These are phyloP conservation scores for Diaporthe sp. DNA, from an alignment of 2,329 filamentous ascomycete genomes.

Conservation along the genomic window DNA sequence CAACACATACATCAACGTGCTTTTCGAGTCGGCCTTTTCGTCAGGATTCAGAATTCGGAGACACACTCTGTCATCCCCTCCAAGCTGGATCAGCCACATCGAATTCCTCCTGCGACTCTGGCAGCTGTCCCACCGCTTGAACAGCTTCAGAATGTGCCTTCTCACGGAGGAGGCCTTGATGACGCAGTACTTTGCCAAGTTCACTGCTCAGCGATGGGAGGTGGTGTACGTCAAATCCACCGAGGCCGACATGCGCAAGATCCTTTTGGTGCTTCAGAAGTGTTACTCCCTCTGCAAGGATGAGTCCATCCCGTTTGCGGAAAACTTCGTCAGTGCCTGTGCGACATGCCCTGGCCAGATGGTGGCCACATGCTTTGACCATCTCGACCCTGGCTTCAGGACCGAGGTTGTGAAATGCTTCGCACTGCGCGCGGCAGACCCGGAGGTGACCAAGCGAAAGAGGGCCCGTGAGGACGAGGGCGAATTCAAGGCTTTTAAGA, in stretches of 20 bases:
- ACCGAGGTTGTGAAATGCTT: background rate
- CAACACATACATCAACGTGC: conserved; percentile 16
- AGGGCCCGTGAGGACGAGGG: background rate
- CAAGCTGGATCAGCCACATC: background rate
- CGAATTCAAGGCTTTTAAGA: background rate
- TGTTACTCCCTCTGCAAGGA: conserved; percentile 41
- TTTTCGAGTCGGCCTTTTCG: background rate
- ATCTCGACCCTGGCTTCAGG: conserved; percentile 42
- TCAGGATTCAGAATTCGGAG: conserved; percentile 39
- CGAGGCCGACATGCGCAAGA: background rate
- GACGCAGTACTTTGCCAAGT: conserved; percentile 37
- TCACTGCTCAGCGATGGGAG: background rate
- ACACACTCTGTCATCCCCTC: background rate
- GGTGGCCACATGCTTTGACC: conserved; percentile 38
- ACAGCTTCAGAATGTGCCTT: conserved; percentile 33
- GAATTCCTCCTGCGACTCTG: conserved; percentile 41
- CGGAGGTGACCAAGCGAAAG: background rate
- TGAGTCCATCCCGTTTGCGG: conserved; percentile 40
- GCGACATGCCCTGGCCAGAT: conserved; percentile 43
- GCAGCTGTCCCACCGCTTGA: conserved; percentile 42
- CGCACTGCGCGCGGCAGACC: conserved; percentile 3
- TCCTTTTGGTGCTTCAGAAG: background rate
- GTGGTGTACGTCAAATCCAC: background rate
- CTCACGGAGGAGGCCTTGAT: conserved; percentile 41
- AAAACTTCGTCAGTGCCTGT: conserved; percentile 38